Conservation (phyloP, 169 alveolate species). For the Eimeria zaria region DNA sequence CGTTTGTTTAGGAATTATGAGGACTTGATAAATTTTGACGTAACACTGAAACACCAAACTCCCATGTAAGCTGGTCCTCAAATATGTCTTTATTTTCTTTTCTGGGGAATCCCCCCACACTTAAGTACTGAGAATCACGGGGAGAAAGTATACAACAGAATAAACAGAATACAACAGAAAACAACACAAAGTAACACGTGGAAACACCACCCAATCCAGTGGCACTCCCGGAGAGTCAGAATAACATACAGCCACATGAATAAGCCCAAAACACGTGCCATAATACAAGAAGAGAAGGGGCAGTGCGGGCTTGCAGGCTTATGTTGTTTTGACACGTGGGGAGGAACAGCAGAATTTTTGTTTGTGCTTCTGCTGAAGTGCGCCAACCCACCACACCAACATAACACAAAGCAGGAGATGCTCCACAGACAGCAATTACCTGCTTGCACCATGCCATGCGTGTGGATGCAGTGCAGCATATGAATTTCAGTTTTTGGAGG, state of each 20-base stretch:
- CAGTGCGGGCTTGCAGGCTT: too few species aligned
- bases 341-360: too few species aligned
- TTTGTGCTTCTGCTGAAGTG: too few species aligned
- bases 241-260: neutral
- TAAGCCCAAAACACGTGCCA: neutral
- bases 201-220: neutral
- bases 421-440: neutral
- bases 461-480: slow-evolving; percentile 52
- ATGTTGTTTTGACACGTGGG: too few species aligned
- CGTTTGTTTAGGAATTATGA: slow-evolving; percentile 64
- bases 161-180: neutral
- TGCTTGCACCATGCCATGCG: neutral
- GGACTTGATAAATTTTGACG: slow-evolving; percentile 74
- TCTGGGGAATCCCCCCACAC: neutral
- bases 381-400: too few species aligned
- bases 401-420: neutral
- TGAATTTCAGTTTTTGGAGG: slow-evolving; percentile 66
- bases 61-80: slow-evolving; percentile 56
- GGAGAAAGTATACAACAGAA: too few species aligned
- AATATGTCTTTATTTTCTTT: neutral
- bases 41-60: slow-evolving; percentile 68
- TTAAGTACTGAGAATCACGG: too few species aligned
- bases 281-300: neutral
- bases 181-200: neutral
- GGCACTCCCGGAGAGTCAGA: neutral